Evolutionary conservation across 768 basidiomycete species (phyloP), one percentile per base, ranked within the genome.

Genomic region (Mycena polygramma): DNA sequence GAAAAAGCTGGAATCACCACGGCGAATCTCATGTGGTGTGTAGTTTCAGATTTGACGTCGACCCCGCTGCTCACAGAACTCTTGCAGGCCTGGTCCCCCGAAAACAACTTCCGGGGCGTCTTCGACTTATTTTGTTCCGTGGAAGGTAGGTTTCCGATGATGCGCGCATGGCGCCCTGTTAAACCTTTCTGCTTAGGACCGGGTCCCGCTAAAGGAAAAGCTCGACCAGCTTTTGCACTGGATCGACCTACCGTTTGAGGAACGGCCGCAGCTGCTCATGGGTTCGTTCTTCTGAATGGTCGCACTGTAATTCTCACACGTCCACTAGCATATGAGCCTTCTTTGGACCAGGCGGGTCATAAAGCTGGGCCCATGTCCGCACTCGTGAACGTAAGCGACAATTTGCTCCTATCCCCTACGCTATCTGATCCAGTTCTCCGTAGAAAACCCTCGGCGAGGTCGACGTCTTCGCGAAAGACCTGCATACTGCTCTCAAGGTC

Each of bases 11-110:
- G 92, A 0, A 78, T 95, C 14, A 83, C 88, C 43, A 92, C 93
- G 6, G 96, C 94, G 0, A 96, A 96, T 74, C 84, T 96, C 52
- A 98, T 98, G 96, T 98, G 96, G 95, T 94, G 19, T 35, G 71
- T 24, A 11, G 30, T 35, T 22, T 30, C 19, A 24, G 46, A 7
- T 35, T 59, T 57, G 14, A 54, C 11, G 39, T 36, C 43, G 6
- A 3, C 39, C 35, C 15, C 11, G 19, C 15, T 39, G 6, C 41
- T 68, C 35, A 60, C 49, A 37, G 1, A 45, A 35, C 14, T 51
- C 39, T 64, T 24, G 55, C 55, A 94, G 94, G 94, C 94, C 94
- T 11, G 96, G 96, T 15, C 96, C 96, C 37, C 90, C 93, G 0
- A 84, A 83, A 72, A 95, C 94, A 0, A 79, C 75, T 3, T 85